These are phyloP conservation scores for Gamsiella multidivaricata DNA, from an alignment of 192 early-diverging fungal genomes.

Conservation along the genomic window DNA sequence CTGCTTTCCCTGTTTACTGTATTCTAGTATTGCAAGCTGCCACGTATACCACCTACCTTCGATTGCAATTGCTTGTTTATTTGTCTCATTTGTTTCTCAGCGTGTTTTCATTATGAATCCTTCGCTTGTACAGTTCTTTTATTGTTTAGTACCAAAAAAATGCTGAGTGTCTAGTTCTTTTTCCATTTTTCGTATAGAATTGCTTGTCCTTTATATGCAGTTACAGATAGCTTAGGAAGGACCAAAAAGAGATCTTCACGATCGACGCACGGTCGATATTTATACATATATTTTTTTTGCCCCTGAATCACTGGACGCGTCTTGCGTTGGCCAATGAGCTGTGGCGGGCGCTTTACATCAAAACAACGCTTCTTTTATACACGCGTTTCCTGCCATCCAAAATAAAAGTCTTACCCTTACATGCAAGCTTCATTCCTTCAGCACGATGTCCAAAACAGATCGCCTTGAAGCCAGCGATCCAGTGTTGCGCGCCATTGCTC, in stretches of 20 bases:
- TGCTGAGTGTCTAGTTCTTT: background rate
- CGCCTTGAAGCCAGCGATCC: constrained; percentile 11
- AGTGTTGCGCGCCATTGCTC: constrained; percentile 19
- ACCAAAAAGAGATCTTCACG: no score
- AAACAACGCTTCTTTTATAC: no score
- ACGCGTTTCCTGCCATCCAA: no score
- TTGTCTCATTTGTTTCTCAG: background rate
- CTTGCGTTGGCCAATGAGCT: no score
- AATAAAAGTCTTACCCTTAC: no score
- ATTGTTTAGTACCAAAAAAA: background rate
- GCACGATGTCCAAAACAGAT: background rate
- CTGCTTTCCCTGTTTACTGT: background rate
- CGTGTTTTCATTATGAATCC: background rate
- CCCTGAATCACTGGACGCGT: no score
- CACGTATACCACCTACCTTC: background rate
- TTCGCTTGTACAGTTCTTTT: constrained; percentile 19
- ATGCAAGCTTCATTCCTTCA: no score
- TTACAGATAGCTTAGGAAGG: no score
- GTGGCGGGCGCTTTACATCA: no score
- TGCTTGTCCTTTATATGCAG: no score
- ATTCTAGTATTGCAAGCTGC: constrained; percentile 1
- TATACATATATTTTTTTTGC: no score
- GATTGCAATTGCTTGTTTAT: background rate
- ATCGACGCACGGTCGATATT: no score
- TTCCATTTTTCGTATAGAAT: background rate